Base-by-base conservation (phyloP, 176 grass and related monocot species). In the Stipa capillata region DNA sequence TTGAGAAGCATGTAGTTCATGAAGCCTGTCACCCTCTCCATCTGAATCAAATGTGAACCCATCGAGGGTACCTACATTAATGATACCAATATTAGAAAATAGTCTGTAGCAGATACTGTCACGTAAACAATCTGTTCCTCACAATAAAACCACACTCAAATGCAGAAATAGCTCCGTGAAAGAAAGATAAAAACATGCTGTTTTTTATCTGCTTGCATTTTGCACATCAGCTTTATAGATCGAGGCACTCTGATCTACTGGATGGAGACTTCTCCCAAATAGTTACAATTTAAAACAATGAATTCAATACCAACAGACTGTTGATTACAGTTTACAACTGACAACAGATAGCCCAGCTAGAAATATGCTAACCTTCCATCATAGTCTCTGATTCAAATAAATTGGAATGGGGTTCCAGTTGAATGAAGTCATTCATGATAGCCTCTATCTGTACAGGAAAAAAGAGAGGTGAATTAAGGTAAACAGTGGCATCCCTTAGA, bases 361-460 rank as follows among this genome's bases (percentile, higher is more conserved):
- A 87, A 87, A 39, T 69, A 60, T 44, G 42, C 60, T 55, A 79
- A 98, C 95, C 95, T 98, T 98, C 95, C 85, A 98, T 82, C 95
- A 94, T 98, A 84, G 95, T 98, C 74, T 98, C 95, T 33, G 90
- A 55, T 89, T 98, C 92, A 89, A 94, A 98, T 69, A 98, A 83
- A 87, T 91, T 94, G 69, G 90, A 94, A 17, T 89, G 87, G 3
- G 92, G 95, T 69, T 98, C 85, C 65, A 94, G 67, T 66, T 98
- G 88, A 82, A 98, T 91, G 69, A 98, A 98, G 83, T 98, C 95
- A 82, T 94, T 91, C 92, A 94, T 91, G 60, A 94, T 98, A 82
- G 95, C 81, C 81, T 98, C 95, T 79, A 98, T 89, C 95, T 98
- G 83, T 35, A 62, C 21, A 76, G 24, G 1, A 72, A 48, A n/a